Evolutionary conservation across 805 yeast species (phyloP).

Genomic region (Saccharomycopsis sp.): DNA sequence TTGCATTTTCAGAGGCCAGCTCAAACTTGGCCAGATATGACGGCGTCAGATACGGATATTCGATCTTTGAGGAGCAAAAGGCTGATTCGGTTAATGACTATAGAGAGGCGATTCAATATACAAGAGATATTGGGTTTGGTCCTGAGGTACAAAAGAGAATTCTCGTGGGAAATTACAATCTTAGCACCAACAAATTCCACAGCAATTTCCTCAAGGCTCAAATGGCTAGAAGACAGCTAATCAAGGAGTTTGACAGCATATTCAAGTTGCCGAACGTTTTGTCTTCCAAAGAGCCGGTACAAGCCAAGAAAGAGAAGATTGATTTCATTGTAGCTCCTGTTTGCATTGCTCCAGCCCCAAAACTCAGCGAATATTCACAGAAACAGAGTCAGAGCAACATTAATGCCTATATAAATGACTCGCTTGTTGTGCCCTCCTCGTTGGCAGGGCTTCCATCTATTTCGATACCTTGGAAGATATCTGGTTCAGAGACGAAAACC

Average conservation of each 20-base stretch:
- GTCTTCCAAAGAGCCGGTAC: constrained; percentile 14
- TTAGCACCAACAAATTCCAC: constrained; percentile 62
- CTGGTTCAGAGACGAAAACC: too few relatives aligned
- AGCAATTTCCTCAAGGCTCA: constrained; percentile 78
- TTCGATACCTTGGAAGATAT: constrained; percentile 51
- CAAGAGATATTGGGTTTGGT: constrained; percentile 68
- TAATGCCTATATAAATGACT: constrained; percentile 71
- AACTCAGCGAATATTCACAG: constrained; percentile 37
- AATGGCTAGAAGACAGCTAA: constrained; percentile 51
- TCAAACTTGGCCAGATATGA: constrained; percentile 88
- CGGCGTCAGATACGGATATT: constrained; percentile 77
- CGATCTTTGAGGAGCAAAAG: constrained; percentile 30
- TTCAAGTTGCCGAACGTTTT: constrained; percentile 49
- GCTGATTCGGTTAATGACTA: constrained; percentile 31
- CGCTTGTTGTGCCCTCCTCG: constrained; percentile 84
- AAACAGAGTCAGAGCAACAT: constrained; percentile 39
- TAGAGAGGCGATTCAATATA: constrained; percentile 41
- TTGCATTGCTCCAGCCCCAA: constrained; percentile 49
- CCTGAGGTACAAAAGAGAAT: constrained; percentile 78
- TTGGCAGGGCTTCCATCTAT: constrained; percentile 88
- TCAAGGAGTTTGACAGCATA: constrained; percentile 56
- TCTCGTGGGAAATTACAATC: constrained; percentile 76
- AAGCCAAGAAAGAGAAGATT: constrained; percentile 34
- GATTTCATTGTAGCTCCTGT: constrained; percentile 79
- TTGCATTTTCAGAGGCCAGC: constrained; percentile 91